These are phyloP conservation scores for Pseudopyricularia cyperi DNA, from an alignment of 2,329 filamentous ascomycete species.

Conservation along the genomic window DNA sequence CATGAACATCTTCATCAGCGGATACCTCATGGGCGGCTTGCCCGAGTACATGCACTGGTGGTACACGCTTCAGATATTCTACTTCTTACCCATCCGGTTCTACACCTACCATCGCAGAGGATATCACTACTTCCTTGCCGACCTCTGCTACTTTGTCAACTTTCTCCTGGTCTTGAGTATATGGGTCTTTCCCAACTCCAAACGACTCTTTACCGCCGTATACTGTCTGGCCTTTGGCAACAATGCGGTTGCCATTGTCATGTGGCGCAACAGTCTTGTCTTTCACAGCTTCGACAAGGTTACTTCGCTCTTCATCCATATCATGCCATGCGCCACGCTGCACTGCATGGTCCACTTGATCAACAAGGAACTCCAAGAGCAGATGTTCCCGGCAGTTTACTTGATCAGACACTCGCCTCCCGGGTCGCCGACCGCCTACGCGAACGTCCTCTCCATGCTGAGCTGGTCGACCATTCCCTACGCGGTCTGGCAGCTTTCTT, in stretches of 20 bases:
- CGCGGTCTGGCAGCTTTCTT: constrained; percentile 78
- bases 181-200: constrained; percentile 84
- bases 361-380: constrained; percentile 47
- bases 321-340: constrained; percentile 91
- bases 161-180: constrained; percentile 68
- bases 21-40: constrained; percentile 77
- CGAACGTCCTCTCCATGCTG: constrained; percentile 69
- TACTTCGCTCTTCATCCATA: constrained; percentile 96
- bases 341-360: constrained; percentile 86
- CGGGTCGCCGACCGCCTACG: constrained; percentile 69
- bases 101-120: constrained; percentile 84
- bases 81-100: constrained; percentile 94
- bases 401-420: constrained; percentile 58
- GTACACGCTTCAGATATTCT: constrained; percentile 78
- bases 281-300: constrained; percentile 99
- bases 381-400: constrained; percentile 74
- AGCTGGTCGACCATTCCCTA: constrained; percentile 91
- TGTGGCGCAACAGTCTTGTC: constrained; percentile 98
- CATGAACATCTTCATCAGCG: constrained; percentile 93
- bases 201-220: constrained; percentile 79
- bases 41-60: constrained; percentile 83
- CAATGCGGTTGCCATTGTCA: constrained; percentile 92
- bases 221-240: constrained; percentile 93
- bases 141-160: constrained; percentile 98
- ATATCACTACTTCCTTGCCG: constrained; percentile 93